Evolutionary conservation across 1,284 basidiomycete species (phyloP).

Genomic region (Phellopilus nigrolimitatus): DNA sequence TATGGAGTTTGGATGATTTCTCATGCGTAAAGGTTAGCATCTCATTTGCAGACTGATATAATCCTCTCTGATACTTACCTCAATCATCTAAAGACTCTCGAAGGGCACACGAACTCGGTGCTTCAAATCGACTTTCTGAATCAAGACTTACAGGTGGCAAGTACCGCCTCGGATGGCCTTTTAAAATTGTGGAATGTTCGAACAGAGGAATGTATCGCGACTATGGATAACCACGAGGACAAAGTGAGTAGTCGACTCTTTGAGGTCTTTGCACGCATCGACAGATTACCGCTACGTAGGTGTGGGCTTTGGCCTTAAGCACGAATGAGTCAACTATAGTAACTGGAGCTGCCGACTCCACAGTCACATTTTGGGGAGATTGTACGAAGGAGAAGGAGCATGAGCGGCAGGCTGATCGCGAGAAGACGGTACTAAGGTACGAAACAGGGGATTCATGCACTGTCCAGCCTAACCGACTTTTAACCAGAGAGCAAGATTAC

Average conservation of each 20-base stretch:
- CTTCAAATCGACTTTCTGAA: constrained; percentile 88
- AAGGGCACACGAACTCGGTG: constrained; percentile 97
- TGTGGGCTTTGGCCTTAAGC: constrained; percentile 88
- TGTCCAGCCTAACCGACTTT: constrained; percentile 3
- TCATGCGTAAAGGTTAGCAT: constrained; percentile 74
- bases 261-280: neutral
- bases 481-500: constrained; percentile 88
- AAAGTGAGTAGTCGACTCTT: constrained; percentile 52
- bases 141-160: constrained; percentile 81
- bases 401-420: constrained; percentile 68
- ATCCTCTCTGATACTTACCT: constrained; percentile 3
- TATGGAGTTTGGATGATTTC: constrained; percentile 93
- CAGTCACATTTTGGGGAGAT: constrained; percentile 93
- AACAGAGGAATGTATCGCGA: constrained; percentile 83
- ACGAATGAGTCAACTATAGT: constrained; percentile 77
- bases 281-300: constrained; percentile 39
- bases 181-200: constrained; percentile 95
- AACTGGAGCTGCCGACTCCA: constrained; percentile 92
- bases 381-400: constrained; percentile 76
- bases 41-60: too few relatives aligned
- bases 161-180: constrained; percentile 87
- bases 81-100: constrained; percentile 66
- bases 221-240: constrained; percentile 95
- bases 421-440: constrained; percentile 73
- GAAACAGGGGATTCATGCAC: constrained; percentile 30